Evolutionary conservation across 108 stramenopile genomes (phyloP).

Genomic region (Cyclotella cryptica): DNA sequence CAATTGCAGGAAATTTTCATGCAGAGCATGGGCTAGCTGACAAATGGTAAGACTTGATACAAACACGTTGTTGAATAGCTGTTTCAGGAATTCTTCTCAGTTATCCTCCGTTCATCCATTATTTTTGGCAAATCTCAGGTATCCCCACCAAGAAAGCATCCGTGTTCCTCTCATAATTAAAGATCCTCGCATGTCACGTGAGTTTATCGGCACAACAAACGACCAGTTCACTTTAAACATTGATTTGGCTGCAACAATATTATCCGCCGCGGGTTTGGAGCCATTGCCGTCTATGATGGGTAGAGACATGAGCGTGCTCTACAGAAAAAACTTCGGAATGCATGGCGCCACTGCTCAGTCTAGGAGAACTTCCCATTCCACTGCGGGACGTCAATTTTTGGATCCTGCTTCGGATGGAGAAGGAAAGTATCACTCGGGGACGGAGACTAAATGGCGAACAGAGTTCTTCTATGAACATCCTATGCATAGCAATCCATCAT

Average conservation of each 20-base stretch:
- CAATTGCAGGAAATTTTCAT: conserved; percentile 48
- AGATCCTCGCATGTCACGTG: conserved; percentile 70
- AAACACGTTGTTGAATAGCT: too few species aligned
- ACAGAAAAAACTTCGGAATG: conserved; percentile 46
- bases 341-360: conserved; percentile 34
- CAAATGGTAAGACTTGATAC: conserved; percentile 55
- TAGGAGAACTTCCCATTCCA: conserved; percentile 15
- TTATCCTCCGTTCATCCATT: not conserved
- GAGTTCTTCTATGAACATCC: conserved; percentile 86
- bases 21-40: conserved; percentile 77
- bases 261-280: conserved; percentile 66
- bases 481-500: conserved; percentile 51
- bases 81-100: too few species aligned
- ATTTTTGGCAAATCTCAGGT: conserved; percentile 5
- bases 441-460: conserved; percentile 64
- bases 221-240: conserved; percentile 73
- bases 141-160: conserved; percentile 75
- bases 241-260: conserved; percentile 71
- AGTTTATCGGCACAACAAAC: conserved; percentile 56
- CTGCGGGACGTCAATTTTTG: conserved; percentile 33
- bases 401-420: conserved; percentile 46
- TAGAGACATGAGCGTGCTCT: conserved; percentile 68
- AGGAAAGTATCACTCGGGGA: conserved; percentile 53
- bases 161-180: conserved; percentile 73
- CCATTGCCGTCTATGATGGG: conserved; percentile 68